These are phyloP conservation scores for Excoecaria agallocha DNA, from an alignment of 345 rosid species.

Conservation along the genomic window DNA sequence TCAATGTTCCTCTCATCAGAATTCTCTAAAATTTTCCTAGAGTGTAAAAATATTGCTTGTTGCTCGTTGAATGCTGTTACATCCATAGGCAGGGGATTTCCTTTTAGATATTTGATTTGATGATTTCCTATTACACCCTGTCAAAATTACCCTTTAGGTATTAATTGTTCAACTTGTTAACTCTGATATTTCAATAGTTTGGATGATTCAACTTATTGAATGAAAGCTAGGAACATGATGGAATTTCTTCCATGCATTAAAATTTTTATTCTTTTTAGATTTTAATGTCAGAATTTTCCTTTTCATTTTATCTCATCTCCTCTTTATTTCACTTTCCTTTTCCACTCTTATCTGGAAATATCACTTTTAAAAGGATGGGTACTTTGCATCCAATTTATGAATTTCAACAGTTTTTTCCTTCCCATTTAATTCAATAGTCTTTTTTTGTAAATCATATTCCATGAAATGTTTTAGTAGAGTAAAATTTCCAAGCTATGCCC, in stretches of 20 bases:
- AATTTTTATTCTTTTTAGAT: neutral
- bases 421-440: neutral
- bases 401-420: neutral
- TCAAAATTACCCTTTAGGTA: no score
- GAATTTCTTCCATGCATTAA: neutral
- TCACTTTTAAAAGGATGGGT: neutral
- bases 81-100: no score
- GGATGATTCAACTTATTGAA: neutral
- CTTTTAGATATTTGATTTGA: no score
- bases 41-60: no score
- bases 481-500: neutral
- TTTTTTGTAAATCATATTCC: neutral
- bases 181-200: neutral
- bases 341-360: neutral
- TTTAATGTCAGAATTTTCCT: neutral
- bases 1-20: no score
- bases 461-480: neutral
- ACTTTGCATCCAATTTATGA: no score
- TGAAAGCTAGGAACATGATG: neutral
- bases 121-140: no score
- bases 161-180: neutral
- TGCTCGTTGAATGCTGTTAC: no score
- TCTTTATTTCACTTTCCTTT: neutral
- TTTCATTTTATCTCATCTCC: neutral
- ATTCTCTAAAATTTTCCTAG: no score